Evolutionary conservation across 176 grass and related monocot species (phyloP), one percentile per base, ranked within the genome.

Genomic region (Themeda triandra): DNA sequence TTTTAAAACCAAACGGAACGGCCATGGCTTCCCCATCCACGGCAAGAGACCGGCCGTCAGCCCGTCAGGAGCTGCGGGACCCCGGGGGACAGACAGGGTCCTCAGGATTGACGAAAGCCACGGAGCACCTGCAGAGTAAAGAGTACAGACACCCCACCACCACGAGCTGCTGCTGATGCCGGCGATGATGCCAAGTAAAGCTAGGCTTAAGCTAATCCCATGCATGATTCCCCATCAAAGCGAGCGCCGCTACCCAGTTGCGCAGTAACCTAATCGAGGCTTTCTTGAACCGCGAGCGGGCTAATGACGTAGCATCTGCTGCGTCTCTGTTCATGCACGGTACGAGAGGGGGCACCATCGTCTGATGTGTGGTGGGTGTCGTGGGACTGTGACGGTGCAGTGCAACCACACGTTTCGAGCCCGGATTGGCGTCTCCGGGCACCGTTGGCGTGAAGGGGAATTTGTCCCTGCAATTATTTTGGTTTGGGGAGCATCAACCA

Each of bases 401-500:
- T 51, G 63, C 12, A 35, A 6, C 1, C 71, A 40, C 45, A 82
- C 85, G 85, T 87, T 87, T 87, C 79, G 78, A 67, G 60, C 71
- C 6, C 54, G 71, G 71, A 76, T 87, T 87, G 79, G 71, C 71
- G 23, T 24, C 11, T 74, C 42, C 8, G 6, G 51, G 45, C 19
- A 35, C 2, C 14, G 2, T 18, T 18, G 17, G 15, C 24, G 46
- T 56, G 63, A 31, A 23, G 25, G 69, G 69, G 69, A 71, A 71
- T 42, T 42, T 41, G 36, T 42, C 68, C 37, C 46, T 62, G 73
- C n/a, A 24, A 42, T 24, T 41, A 4, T 23, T 9, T 56, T 23
- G 51, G 49, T 51, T 19, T 51, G 60, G 71, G 71, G 59, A 36
- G 62, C 72, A 85, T 58, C 33, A 5, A 23, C 19, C 2, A 7